Conservation (phyloP, 768 basidiomycete species). For the Rhizopogon vesiculosus region DNA sequence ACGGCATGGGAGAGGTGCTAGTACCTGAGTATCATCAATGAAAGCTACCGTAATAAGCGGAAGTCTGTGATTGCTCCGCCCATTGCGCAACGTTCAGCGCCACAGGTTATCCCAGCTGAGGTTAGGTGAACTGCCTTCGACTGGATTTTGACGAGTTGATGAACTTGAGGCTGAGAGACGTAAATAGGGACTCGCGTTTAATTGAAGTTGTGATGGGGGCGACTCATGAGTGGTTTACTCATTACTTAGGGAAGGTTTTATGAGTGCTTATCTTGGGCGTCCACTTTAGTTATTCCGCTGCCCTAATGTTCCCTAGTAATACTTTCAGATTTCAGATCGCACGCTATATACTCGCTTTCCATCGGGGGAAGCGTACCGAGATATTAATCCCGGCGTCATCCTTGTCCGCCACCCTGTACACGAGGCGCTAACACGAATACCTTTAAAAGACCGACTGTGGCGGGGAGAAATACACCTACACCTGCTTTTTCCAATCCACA, state of each 20-base stretch:
- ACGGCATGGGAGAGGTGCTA: conserved; percentile 5
- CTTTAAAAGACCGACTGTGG: conserved; percentile 35
- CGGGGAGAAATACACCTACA: conserved; percentile 28
- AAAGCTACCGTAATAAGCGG: conserved; percentile 24
- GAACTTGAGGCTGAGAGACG: conserved; percentile 1
- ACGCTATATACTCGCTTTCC: conserved; percentile 19
- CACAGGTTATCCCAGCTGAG: conserved; percentile 4
- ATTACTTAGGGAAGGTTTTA: neutral
- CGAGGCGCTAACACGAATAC: conserved; percentile 25
- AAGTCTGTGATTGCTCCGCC: conserved; percentile 14
- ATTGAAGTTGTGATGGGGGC: neutral
- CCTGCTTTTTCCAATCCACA: conserved; percentile 15
- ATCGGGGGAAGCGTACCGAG: conserved; percentile 24
- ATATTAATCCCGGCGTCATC: conserved; percentile 22
- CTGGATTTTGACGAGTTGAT: neutral
- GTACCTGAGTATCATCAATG: conserved; percentile 14
- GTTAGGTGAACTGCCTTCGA: neutral
- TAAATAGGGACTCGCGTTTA: neutral
- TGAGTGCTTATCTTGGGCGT: conserved; percentile 5
- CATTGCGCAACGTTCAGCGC: conserved; percentile 7
- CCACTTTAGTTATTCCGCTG: conserved; percentile 14
- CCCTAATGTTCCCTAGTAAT: conserved; percentile 2
- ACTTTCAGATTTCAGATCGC: conserved; percentile 7
- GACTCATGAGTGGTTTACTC: neutral
- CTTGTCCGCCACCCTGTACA: conserved; percentile 27